These are phyloP conservation scores for Lachancea lanzarotensis DNA, from an alignment of 805 yeast genomes.

Conservation along the genomic window DNA sequence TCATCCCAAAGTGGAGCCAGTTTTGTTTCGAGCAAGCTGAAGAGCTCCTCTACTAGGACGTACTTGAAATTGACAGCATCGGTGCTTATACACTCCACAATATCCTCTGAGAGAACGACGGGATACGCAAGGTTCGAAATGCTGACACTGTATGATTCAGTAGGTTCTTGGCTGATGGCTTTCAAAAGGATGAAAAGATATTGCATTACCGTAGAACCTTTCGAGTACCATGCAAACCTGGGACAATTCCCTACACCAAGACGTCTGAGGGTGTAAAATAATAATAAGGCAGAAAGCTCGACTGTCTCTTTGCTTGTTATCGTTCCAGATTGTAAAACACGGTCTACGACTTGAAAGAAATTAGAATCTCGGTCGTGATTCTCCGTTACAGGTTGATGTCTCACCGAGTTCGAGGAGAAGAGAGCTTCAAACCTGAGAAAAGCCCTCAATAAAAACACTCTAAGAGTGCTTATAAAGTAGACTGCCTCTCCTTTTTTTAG, in stretches of 20 bases:
- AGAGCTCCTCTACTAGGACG: conserved; percentile 22
- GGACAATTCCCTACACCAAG: conserved; percentile 16
- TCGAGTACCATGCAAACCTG: conserved; percentile 24
- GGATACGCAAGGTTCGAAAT: conserved; percentile 7
- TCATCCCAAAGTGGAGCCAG: conserved; percentile 25
- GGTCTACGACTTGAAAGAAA: neutral
- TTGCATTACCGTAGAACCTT: conserved; percentile 30
- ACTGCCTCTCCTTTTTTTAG: conserved; percentile 8
- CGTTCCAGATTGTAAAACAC: conserved; percentile 1
- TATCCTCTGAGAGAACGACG: conserved; percentile 15
- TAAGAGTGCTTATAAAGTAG: conserved; percentile 22
- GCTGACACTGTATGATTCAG: conserved; percentile 9
- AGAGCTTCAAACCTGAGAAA: conserved; percentile 23
- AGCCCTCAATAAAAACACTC: conserved; percentile 22
- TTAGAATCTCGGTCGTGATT: neutral
- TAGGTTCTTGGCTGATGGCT: conserved; percentile 20
- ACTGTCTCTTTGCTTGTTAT: conserved; percentile 16
- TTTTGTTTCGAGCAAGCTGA: conserved; percentile 19
- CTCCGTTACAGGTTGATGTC: neutral
- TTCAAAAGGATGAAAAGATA: conserved; percentile 25
- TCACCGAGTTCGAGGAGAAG: neutral
- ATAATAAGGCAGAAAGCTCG: conserved; percentile 18
- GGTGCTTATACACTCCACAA: conserved; percentile 14
- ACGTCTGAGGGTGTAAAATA: conserved; percentile 23
- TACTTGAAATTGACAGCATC: conserved; percentile 15